Base-by-base conservation (phyloP, 306 rosid species). In the Rubus parviflorus region DNA sequence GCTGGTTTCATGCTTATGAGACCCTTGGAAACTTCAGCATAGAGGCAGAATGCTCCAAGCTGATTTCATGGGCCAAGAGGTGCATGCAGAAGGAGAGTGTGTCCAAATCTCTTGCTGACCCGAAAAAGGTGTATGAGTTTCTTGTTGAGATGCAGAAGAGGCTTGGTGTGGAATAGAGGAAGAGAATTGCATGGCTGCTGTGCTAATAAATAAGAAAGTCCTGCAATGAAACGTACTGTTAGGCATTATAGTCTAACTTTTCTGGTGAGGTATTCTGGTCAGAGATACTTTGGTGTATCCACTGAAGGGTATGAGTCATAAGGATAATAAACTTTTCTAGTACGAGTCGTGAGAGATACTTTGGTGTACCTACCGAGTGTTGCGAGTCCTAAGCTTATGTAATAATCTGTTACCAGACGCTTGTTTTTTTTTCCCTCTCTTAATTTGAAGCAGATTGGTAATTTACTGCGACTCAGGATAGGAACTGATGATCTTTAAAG, bases 31-130 rank as follows among this genome's bases (percentile, higher is more conserved):
- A 68, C 23, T 62, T 81, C 60, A 81, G 76, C 54, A 41, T 70
- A 30, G 68, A 70, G 72, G 61, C 69, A 1, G 80, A 75, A 53
- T 81, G 76, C 25, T 80, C 80, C 12, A 49, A 51, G 57, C 65
- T 81, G 12, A 41, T 70, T 43, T 65, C 68, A 62, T 81, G 84
- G 84, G 80, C 61, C 23, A 75, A 51, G 43, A 75, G 72, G 65
- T 75, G 73, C 66, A 17, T 14, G 71, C 68, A 68, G 11, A 81
- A 48, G 51, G 61, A 51, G 48, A 75, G 77, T 42, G 80, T 81
- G 9, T 70, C 80, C 43, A 62, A 70, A 52, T 22, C 64, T 63
- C 84, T 86, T 46, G 80, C 85, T 41, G 76, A 68, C 51, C 73
- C 67, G n/a, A 19, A 38, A 2, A 81, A 75, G 22, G 73, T 81